Percentiles rank a stretch among this genome's conserved stretches.
phyloP scores from a whole-genome alignment of 2,329 filamentous ascomycete species.

The Calonectria pseudoreteaudii region DNA sequence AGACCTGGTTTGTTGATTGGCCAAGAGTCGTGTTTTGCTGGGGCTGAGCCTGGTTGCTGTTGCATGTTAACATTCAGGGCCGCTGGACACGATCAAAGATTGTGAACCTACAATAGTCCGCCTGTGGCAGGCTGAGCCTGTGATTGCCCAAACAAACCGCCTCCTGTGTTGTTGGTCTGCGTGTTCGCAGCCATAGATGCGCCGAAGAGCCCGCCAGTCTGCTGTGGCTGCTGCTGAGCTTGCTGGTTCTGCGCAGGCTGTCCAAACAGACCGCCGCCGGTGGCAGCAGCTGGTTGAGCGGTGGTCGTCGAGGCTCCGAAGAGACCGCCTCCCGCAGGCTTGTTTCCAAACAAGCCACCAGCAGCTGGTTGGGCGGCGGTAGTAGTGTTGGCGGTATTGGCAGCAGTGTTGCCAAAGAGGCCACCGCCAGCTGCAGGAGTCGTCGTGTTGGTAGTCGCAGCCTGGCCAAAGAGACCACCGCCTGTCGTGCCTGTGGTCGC shows the following conservation, averaged over 20 bases:
- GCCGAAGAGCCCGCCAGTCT: slow-evolving; percentile 47
- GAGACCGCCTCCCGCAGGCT: slow-evolving; percentile 32
- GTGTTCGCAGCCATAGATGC: slow-evolving; percentile 30
- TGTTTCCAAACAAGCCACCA: slow-evolving; percentile 28
- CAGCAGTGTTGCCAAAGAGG: slow-evolving; percentile 46
- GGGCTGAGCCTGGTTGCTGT: slow-evolving; percentile 46
- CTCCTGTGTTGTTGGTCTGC: slow-evolving; percentile 41
- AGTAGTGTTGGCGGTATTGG: slow-evolving; percentile 29
- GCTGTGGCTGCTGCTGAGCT: slow-evolving; percentile 35
- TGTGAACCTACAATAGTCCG: slow-evolving; percentile 48
- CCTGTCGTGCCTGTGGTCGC: slow-evolving; percentile 33
- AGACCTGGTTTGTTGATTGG: slow-evolving; percentile 64
- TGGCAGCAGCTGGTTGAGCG: slow-evolving; percentile 22
- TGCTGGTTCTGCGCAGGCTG: slow-evolving; percentile 37
- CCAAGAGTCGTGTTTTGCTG: slow-evolving; percentile 40
- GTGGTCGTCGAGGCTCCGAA: slow-evolving; percentile 34
- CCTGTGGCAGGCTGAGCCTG: slow-evolving; percentile 46
- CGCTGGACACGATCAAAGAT: neutral
- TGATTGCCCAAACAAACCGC: slow-evolving; percentile 50
- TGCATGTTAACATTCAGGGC: slow-evolving; percentile 28
- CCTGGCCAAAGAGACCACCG: slow-evolving; percentile 48
- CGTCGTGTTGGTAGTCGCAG: slow-evolving; percentile 37
- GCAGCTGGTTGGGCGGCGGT: slow-evolving; percentile 35
- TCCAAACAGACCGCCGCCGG: slow-evolving; percentile 43
- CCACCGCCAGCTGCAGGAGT: slow-evolving; percentile 43